phyloP scores from a whole-genome alignment of 192 early-diverging fungal genomes.

The Diversispora epigaea region DNA sequence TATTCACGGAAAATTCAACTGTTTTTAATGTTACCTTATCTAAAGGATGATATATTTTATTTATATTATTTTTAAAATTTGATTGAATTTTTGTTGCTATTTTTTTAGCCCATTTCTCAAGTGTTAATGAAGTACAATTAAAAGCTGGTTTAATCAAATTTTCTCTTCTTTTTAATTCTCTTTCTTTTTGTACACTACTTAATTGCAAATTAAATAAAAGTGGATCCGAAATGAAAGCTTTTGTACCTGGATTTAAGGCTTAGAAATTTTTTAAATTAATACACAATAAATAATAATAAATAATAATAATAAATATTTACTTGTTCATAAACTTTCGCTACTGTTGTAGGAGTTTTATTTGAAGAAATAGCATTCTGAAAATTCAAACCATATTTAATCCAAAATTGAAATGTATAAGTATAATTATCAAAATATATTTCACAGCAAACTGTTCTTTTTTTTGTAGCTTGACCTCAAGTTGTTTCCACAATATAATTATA shows the following conservation, averaged over 20 bases:
- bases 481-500: too few species aligned
- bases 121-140: conserved; percentile 7
- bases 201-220: conserved; percentile 8
- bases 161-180: background rate
- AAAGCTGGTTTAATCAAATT: conserved; percentile 2
- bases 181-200: background rate
- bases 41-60: background rate
- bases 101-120: conserved; percentile 16
- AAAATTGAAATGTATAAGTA: too few species aligned
- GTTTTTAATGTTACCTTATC: background rate
- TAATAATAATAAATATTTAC: too few species aligned
- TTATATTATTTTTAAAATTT: background rate
- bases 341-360: too few species aligned
- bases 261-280: too few species aligned
- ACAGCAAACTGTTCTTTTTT: too few species aligned
- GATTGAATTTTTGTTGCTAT: background rate
- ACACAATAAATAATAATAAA: too few species aligned
- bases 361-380: too few species aligned
- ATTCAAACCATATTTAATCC: too few species aligned
- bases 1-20: background rate
- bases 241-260: background rate
- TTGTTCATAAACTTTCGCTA: too few species aligned
- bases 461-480: too few species aligned
- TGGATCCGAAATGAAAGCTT: background rate
- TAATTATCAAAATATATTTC: too few species aligned